Base-by-base conservation (phyloP, 2,329 filamentous ascomycete species). In the Aspergillus pseudoglaucus region DNA sequence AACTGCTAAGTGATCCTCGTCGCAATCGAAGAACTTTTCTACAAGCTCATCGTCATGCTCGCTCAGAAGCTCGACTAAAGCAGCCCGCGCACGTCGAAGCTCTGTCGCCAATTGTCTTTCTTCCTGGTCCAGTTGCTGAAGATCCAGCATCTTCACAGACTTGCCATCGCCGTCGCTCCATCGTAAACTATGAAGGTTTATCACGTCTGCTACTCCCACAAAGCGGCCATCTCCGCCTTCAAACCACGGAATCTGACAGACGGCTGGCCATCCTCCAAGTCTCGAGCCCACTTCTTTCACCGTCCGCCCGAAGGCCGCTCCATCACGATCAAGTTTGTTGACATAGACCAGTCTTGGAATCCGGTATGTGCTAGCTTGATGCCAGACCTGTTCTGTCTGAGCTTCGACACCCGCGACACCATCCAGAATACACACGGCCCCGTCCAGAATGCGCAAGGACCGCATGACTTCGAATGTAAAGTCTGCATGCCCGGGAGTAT, bases 221-320 rank as follows among this genome's bases (percentile, higher is more conserved):
- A 97, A 86, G 5, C 80, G 78, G 6, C 89, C 87, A 50, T 85
- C 84, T 4, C 76, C 77, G 10, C 73, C 76, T 62, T 87, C 81
- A 81, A 90, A 97, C 89, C 90, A 95, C 0, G 93, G 93, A 53
- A 97, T 90, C 60, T 95, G 90, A 61, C 91, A 96, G 7, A 97
- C 83, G 12, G 93, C 83, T 2, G 93, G 93, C 84, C 87, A 95
- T 1, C 84, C 87, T 50, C 83, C 81, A 17, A 98, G 75, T 46
- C 88, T 81, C 0, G 84, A 77, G 2, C 87, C 90, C 25, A 96
- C 84, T 61, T 97, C 90, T 49, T 86, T 84, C 1, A 97, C 85
- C 0, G 91, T 91, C 46, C 85, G 81, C 22, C 84, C 84, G 72
- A 97, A 97, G 1, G 81, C 78, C 14, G 88, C 88, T 8, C 88